phyloP scores from a whole-genome alignment of 2,329 filamentous ascomycete species.

The Talaromyces sp. region DNA sequence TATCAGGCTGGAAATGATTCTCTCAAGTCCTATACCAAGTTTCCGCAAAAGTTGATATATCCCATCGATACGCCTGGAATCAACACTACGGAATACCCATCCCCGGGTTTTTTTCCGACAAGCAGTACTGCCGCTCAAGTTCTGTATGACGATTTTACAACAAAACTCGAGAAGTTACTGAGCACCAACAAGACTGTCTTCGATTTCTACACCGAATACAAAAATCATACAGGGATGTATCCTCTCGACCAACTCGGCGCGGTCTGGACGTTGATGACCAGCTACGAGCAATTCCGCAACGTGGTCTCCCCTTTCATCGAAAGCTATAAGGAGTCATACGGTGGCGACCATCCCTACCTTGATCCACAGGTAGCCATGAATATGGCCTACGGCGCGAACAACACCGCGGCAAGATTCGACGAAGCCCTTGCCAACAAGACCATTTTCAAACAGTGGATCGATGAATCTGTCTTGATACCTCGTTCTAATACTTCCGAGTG shows the following conservation, averaged over 20 bases:
- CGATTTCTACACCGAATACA: background rate
- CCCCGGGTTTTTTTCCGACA: too few relatives aligned
- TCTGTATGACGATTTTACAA: too few relatives aligned
- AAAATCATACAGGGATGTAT: background rate
- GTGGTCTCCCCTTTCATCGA: background rate
- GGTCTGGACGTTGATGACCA: conserved; percentile 1
- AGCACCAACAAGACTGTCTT: background rate
- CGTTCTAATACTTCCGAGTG: background rate
- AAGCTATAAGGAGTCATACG: background rate
- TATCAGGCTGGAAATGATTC: background rate
- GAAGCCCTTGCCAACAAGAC: background rate
- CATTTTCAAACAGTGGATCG: background rate
- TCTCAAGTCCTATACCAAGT: background rate
- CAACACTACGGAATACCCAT: too few relatives aligned
- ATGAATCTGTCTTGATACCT: background rate
- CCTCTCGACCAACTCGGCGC: background rate
- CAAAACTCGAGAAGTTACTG: background rate
- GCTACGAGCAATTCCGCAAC: background rate
- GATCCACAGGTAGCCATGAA: background rate
- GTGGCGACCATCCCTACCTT: background rate
- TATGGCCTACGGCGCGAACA: background rate
- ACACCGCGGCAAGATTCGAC: background rate
- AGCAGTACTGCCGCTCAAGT: too few relatives aligned
- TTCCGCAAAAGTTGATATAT: background rate
- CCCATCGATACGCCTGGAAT: too few relatives aligned